Conservation (phyloP, 176 grass and related monocot species). For the Oryza rufipogon region DNA sequence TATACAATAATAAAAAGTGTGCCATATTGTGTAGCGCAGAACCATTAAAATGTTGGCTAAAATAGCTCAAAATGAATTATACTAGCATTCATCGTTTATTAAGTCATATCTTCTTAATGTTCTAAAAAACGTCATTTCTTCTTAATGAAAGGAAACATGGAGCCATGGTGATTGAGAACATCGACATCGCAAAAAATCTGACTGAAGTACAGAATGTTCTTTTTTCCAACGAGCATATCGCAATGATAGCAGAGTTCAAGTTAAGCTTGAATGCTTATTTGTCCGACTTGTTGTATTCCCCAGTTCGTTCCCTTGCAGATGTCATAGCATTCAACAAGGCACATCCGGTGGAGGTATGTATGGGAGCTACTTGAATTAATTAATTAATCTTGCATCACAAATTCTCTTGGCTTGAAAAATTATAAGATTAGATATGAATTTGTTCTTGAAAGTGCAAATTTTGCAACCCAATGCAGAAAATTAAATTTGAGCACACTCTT, state of each 20-base stretch:
- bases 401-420: not conserved
- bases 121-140: too few species aligned
- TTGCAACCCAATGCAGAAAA: too few species aligned
- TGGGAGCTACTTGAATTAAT: not conserved
- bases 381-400: not conserved
- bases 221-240: not conserved
- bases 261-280: slow-evolving; percentile 54
- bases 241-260: slow-evolving; percentile 59
- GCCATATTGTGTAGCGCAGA: too few species aligned
- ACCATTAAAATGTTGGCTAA: too few species aligned
- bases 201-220: not conserved
- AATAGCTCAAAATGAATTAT: too few species aligned
- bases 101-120: too few species aligned
- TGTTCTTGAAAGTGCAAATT: too few species aligned
- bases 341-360: slow-evolving; percentile 39
- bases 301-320: slow-evolving; percentile 49
- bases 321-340: slow-evolving; percentile 63
- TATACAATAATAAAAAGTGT: too few species aligned
- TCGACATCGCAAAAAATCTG: slow-evolving; percentile 40
- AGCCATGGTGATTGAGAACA: slow-evolving; percentile 34
- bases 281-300: slow-evolving; percentile 44
- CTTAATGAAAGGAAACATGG: slow-evolving; percentile 42
- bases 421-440: not conserved
- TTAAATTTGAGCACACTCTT: too few species aligned
- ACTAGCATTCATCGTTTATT: too few species aligned